Conservation (phyloP, 2,329 filamentous ascomycete species). For the Clonostachys sp. region DNA sequence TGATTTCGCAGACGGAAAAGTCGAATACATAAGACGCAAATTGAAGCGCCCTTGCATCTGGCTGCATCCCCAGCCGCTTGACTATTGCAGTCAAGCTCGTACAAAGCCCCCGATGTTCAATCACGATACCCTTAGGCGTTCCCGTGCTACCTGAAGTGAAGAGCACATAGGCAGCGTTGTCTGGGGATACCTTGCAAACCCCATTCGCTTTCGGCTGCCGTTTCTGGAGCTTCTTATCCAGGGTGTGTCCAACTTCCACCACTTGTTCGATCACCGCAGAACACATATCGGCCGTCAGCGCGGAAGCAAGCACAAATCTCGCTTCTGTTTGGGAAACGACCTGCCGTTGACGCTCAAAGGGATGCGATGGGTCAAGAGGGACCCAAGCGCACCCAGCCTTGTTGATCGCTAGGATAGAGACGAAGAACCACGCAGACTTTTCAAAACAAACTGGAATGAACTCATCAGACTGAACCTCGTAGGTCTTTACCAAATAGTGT, state of each 20-base stretch:
- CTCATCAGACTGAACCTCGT: neutral
- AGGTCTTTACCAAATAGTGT: conserved; percentile 1
- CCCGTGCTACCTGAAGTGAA: conserved; percentile 9
- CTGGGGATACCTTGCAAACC: neutral
- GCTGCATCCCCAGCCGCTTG: conserved; percentile 10
- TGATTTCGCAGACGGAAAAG: neutral
- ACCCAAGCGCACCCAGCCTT: conserved; percentile 41
- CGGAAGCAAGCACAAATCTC: conserved; percentile 30
- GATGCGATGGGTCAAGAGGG: conserved; percentile 39
- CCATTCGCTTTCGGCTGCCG: neutral
- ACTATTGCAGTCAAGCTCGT: conserved; percentile 1
- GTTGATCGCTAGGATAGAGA: conserved; percentile 39
- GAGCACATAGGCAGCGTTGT: conserved; percentile 5
- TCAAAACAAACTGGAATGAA: conserved; percentile 33
- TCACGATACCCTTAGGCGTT: conserved; percentile 6
- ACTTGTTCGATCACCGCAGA: conserved; percentile 20
- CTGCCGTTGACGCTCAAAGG: conserved; percentile 33
- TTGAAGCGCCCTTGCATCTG: conserved; percentile 2
- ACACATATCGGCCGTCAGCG: conserved; percentile 21
- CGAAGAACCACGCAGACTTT: conserved; percentile 38
- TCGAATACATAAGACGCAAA: conserved; percentile 2
- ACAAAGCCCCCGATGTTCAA: conserved; percentile 3
- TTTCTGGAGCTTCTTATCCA: neutral
- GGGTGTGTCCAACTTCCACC: conserved; percentile 2
- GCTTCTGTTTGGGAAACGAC: conserved; percentile 37